These are phyloP conservation scores for Colletotrichum sp. DNA, from an alignment of 2,329 filamentous ascomycete genomes.

Conservation along the genomic window DNA sequence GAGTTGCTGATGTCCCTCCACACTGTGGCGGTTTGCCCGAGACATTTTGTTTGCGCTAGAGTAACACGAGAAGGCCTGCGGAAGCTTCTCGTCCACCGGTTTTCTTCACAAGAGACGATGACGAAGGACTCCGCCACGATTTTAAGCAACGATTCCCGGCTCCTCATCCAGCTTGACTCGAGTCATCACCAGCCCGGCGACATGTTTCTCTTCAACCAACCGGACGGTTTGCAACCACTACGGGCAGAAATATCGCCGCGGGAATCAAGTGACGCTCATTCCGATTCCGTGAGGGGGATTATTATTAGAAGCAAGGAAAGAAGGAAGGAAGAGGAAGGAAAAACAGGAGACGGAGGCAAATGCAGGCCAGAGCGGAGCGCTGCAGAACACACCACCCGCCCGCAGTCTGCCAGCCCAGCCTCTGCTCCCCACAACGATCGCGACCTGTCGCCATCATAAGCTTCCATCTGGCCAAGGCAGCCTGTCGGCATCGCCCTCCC, in stretches of 20 bases:
- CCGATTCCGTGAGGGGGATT: background rate
- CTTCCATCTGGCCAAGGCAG: background rate
- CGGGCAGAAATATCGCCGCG: background rate
- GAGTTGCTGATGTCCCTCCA: background rate
- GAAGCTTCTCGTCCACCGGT: slow-evolving; percentile 9
- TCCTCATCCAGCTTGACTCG: background rate
- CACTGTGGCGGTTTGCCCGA: slow-evolving; percentile 13
- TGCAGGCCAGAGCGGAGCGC: background rate
- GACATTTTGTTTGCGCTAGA: slow-evolving; percentile 16
- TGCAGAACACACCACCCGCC: background rate
- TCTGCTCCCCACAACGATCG: background rate
- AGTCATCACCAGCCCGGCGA: background rate
- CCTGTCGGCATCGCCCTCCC: slow-evolving; percentile 5
- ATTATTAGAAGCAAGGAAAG: slow-evolving; percentile 7
- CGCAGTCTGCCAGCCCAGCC: background rate
- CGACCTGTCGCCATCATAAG: background rate
- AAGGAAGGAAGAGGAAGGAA: background rate
- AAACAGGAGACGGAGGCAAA: background rate
- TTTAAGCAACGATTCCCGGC: background rate
- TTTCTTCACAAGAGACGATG: slow-evolving; percentile 4
- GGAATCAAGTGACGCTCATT: slow-evolving; percentile 9
- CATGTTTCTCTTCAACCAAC: background rate
- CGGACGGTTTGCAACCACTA: slow-evolving; percentile 5
- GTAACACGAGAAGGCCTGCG: slow-evolving; percentile 6
- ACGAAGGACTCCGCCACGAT: slow-evolving; percentile 14